These are phyloP conservation scores for Fraxinus greggii DNA, from an alignment of 305 asterid genomes.

Conservation along the genomic window DNA sequence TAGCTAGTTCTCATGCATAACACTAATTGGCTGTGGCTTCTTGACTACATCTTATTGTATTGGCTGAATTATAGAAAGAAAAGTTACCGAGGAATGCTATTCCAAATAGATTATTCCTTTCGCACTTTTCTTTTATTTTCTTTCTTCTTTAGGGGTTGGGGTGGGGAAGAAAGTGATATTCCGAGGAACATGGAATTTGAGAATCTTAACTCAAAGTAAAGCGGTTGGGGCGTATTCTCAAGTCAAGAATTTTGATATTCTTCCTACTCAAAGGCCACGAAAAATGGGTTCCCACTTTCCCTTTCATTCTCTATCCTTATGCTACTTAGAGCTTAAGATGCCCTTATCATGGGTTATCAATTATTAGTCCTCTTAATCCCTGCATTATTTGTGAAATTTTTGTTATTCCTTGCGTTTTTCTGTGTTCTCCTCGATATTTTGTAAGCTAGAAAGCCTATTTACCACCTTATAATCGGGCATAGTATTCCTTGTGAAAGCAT, in stretches of 20 bases:
- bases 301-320: conserved; percentile 34
- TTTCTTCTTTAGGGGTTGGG: background rate
- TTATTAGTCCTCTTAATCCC: conserved; percentile 19
- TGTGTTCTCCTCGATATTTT: background rate
- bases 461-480: background rate
- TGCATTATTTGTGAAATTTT: conserved; percentile 16
- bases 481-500: background rate
- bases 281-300: conserved; percentile 40
- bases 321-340: conserved; percentile 36
- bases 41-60: conserved; percentile 33
- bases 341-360: conserved; percentile 16
- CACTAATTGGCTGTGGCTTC: conserved; percentile 27
- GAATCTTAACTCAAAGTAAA: conserved; percentile 61
- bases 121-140: background rate
- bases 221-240: conserved; percentile 58
- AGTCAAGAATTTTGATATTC: conserved; percentile 71
- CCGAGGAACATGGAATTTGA: conserved; percentile 52
- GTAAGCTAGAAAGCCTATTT: background rate
- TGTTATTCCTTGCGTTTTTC: conserved; percentile 4
- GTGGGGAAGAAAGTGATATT: conserved; percentile 40
- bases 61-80: conserved; percentile 29
- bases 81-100: conserved; percentile 62
- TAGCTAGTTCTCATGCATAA: conserved; percentile 24
- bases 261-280: conserved; percentile 63
- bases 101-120: conserved; percentile 25